phyloP scores from a whole-genome alignment of 2,329 filamentous ascomycete species.

The Trichocomaceae sp. region DNA sequence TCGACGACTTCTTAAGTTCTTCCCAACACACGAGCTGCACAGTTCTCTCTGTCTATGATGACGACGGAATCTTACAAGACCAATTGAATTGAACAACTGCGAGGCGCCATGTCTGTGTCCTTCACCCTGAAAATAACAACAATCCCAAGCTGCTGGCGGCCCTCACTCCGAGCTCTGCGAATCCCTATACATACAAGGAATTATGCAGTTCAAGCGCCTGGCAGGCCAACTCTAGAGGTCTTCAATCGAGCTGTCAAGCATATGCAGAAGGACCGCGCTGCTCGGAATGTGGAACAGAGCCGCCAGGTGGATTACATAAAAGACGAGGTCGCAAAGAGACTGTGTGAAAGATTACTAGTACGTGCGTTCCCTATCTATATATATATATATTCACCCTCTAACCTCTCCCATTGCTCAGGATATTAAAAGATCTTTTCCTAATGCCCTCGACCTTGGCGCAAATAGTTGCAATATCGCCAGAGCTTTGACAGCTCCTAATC shows the following conservation, averaged over 20 bases:
- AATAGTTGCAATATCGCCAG: conserved; percentile 93
- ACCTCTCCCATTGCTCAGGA: conserved; percentile 50
- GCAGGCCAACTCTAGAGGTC: conserved; percentile 74
- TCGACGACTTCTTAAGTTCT: neutral
- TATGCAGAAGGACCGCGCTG: conserved; percentile 84
- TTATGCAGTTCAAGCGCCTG: conserved; percentile 73
- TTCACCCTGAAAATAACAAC: neutral
- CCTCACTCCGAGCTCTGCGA: neutral
- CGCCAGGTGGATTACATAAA: conserved; percentile 85
- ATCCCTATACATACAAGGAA: conserved; percentile 32
- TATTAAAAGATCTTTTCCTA: conserved; percentile 80
- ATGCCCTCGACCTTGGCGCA: conserved; percentile 85
- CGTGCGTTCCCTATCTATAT: neutral
- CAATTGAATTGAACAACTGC: neutral
- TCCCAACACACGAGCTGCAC: too few relatives aligned
- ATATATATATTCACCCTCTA: neutral
- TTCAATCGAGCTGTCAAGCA: conserved; percentile 87
- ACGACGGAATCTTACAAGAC: neutral
- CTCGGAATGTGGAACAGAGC: conserved; percentile 61
- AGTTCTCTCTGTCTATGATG: neutral
- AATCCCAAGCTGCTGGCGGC: conserved; percentile 10
- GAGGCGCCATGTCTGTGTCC: conserved; percentile 21
- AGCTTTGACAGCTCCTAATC: conserved; percentile 64
- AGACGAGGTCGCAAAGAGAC: conserved; percentile 77
- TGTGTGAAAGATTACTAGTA: conserved; percentile 80